A percentile compares a stretch with the other conserved stretches of the same genome.
Evolutionary conservation across 768 basidiomycete genomes (phyloP).

Genomic region (Mycena capillaripes): DNA sequence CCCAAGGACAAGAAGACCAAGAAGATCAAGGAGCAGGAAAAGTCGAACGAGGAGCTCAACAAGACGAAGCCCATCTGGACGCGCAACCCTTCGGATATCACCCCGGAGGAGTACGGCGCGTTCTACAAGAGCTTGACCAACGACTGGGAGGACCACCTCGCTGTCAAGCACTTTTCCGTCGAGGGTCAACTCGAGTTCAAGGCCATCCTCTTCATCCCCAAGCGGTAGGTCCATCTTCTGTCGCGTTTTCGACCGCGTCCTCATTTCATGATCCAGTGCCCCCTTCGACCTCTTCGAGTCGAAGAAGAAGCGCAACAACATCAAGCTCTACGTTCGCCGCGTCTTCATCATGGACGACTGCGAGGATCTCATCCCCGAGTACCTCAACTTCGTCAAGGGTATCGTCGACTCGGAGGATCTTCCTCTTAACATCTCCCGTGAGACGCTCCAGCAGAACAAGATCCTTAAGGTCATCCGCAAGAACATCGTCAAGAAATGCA

Average conservation of each 20-base stretch:
- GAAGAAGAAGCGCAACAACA: constrained; percentile 99
- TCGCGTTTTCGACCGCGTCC: not conserved
- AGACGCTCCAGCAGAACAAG: constrained; percentile 99
- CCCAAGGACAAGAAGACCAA: constrained; percentile 94
- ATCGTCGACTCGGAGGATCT: constrained; percentile 99
- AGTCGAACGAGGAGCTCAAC: constrained; percentile 98
- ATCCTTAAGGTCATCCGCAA: constrained; percentile 99
- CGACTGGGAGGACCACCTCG: constrained; percentile 99
- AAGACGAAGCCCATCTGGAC: constrained; percentile 99
- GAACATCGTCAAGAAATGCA: constrained; percentile 98
- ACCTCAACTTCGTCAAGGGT: constrained; percentile 99
- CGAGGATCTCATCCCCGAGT: constrained; percentile 99
- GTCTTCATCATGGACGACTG: constrained; percentile 99
- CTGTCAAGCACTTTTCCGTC: constrained; percentile 99
- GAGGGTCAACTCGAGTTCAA: constrained; percentile 99
- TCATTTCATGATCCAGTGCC: constrained; percentile 66
- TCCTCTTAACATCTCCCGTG: constrained; percentile 99
- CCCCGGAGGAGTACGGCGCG: constrained; percentile 89
- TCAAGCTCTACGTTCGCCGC: constrained; percentile 99
- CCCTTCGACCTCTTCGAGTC: constrained; percentile 99
- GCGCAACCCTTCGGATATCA: constrained; percentile 96
- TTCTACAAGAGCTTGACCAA: constrained; percentile 99
- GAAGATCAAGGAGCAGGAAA: constrained; percentile 91
- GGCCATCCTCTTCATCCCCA: constrained; percentile 97
- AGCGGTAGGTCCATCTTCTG: constrained; percentile 71